Base-by-base conservation (phyloP, 371 early-diverging fungal species). In the Catenaria anguillulae region DNA sequence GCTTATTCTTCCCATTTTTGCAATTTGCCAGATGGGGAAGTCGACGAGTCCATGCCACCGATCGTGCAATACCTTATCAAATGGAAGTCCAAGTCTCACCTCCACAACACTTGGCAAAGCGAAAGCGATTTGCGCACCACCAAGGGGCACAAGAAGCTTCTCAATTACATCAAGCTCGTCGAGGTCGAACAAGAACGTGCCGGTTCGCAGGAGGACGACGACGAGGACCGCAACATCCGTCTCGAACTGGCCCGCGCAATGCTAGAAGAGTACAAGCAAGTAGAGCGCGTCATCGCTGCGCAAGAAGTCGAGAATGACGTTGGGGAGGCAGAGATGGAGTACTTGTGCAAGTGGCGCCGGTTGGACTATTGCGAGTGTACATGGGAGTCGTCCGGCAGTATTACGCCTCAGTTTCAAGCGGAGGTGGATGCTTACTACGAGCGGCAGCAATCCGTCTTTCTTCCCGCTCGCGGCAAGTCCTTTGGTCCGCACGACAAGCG, bases 31-130 rank as follows among this genome's bases (percentile, higher is more conserved):
- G 33, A 56, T 23, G 45, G 21, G 0, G 17, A 17, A 6, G 26
- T 45, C 31, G 60, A 45, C 21, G 33, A 21, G 24, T 29, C 33
- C 19, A 17, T 42, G 8, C 33, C 42, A 15, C 55, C 36, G 21
- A 54, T 50, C n/a, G 37, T 46, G 4, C 88, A 90, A 73, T 95
- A 84, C 63, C 76, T 85, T 15, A 80, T 97, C 67, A 95, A 97
- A 67, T 97, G 97, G 97, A 86, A 86, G 70, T 81, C 84, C 4
- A 83, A 82, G 78, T 89, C 92, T 6, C 92, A 93, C 73, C 73
- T 90, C 50, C 90, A 93, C 67, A 84, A 91, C 60, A 90, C 93
- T 1, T 97, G 98, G 98, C 87, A 92, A 63, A 73, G 73, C 0
- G 79, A 77, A 50, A 73, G 72, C 15, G 73, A 76, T 36, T 79